Conservation (phyloP, 176 grass and related monocot species). For the Eleusine coracana region DNA sequence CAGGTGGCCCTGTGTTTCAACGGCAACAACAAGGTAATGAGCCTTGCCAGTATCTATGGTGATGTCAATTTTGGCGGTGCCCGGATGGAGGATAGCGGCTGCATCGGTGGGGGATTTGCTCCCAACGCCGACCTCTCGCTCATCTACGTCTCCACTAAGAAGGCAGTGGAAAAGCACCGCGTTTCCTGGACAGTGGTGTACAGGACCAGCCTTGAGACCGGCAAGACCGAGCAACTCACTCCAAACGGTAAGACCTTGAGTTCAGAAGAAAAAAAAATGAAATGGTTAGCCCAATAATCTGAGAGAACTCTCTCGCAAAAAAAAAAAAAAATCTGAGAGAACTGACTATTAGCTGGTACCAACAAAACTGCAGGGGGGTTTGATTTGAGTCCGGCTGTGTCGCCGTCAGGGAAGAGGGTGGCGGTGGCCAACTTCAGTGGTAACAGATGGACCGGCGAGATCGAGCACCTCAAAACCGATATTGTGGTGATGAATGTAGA, state of each 20-base stretch:
- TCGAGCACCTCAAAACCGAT: slow-evolving; percentile 42
- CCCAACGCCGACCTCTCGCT: background rate
- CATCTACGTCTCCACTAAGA: slow-evolving; percentile 37
- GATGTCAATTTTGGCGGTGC: slow-evolving; percentile 2
- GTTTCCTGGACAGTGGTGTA: slow-evolving; percentile 39
- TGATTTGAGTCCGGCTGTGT: slow-evolving; percentile 49
- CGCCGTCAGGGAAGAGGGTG: slow-evolving; percentile 45
- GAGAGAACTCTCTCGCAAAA: no score
- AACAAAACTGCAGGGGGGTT: background rate
- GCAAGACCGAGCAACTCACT: slow-evolving; percentile 39
- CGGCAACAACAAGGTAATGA: slow-evolving; percentile 14
- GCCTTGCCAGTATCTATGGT: slow-evolving; percentile 27
- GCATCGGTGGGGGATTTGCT: slow-evolving; percentile 37
- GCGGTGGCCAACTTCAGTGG: slow-evolving; percentile 37
- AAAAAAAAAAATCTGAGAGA: no score
- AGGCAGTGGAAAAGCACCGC: slow-evolving; percentile 20
- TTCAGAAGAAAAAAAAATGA: no score
- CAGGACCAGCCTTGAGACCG: slow-evolving; percentile 41
- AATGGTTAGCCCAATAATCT: no score
- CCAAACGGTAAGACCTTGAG: no score
- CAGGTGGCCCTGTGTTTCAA: slow-evolving; percentile 34
- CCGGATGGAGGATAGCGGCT: slow-evolving; percentile 45
- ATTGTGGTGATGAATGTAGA: slow-evolving; percentile 53
- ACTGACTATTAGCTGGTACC: background rate
- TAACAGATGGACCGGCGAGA: slow-evolving; percentile 42